Base-by-base conservation (phyloP, 306 rosid genomes). In the Begonia peltatifolia region DNA sequence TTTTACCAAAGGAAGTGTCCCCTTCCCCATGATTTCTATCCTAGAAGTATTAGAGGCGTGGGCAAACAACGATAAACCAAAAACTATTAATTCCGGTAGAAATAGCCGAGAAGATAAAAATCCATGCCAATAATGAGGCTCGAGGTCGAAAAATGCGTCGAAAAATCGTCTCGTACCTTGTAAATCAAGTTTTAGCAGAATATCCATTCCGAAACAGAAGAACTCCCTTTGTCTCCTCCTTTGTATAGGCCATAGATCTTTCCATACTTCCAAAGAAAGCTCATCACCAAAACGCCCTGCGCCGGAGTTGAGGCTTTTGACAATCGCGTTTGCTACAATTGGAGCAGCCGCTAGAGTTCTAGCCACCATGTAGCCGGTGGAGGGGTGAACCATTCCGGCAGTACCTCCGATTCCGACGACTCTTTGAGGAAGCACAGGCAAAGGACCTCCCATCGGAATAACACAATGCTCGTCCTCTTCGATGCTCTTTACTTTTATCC, bases 371-470 rank as follows among this genome's bases (percentile, higher is more conserved):
- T 90, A 90, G 49, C 99, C 99, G 0, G 99, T 90, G 14, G 96
- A 90, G 56, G 99, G 99, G 66, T 90, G 99, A 58, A 92, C 96
- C 99, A 92, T 90, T 59, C 99, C 96, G 0, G 99, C 99, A 3
- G 99, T 86, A 17, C 99, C 99, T 1, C 99, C 99, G n/a, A 90
- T 81, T 63, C 99, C 96, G 58, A 86, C 79, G 38, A 90, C 94
- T 68, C 99, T 78, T 61, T 90, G 96, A 12, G 99, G 94, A 12
- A 90, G 92, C 74, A 90, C 81, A 0, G 94, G 99, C 12, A 90
- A 92, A 14, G 93, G 94, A 6, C 99, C 96, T 6, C 99, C 99
- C 99, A 90, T 90, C 11, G 94, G 99, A 77, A 86, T 90, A 52
- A 90, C 80, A 69, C 99, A 90, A 30, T 72, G 88, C 70, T 90